Evolutionary conservation across 2,329 filamentous ascomycete genomes (phyloP), one percentile per base, ranked within the genome.

Genomic region (Colletotrichum gigasporum): DNA sequence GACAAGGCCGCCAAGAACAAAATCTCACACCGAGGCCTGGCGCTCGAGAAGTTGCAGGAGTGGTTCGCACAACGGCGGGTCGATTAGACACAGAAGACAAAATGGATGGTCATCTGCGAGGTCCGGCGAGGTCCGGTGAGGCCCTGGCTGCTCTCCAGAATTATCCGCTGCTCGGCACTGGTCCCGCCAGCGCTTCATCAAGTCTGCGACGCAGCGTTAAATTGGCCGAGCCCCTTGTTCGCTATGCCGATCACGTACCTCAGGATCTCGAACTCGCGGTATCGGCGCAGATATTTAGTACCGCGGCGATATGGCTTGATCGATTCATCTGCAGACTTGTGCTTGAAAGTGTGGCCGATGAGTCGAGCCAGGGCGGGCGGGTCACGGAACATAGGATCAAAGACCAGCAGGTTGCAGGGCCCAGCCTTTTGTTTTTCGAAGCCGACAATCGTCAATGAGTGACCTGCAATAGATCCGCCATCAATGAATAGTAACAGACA

Each of bases 371-470:
- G 85, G 16, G 83, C 83, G 2, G 83, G 81, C 1, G 90, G 86
- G 45, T 94, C 91, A 57, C 86, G 88, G 74, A 92, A 93, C 79
- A 91, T 91, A 1, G 95, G 94, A 73, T 98, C 94, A 73, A 97
- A 97, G 11, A 97, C 91, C 0, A 98, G 81, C 16, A 98, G 80
- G 69, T 92, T 91, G 53, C 83, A 80, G 16, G 82, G 80, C 24
- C 91, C 91, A 63, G 90, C 84, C 32, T 78, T 81, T 26, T 84
- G 86, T 68, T 86, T 87, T 76, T 97, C 94, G 24, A 97, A 83
- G 0, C 95, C 95, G 57, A 98, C 83, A 53, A 98, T 93, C 1
- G 93, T 97, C 81, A 97, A 83, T 1, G 94, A 97, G 75, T 98
- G 95, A 3, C 94, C 93, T 85, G 24, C 34, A 28, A 6, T 4